Conservation (phyloP, 129 eudicot genomes). For the Arctium minus region DNA sequence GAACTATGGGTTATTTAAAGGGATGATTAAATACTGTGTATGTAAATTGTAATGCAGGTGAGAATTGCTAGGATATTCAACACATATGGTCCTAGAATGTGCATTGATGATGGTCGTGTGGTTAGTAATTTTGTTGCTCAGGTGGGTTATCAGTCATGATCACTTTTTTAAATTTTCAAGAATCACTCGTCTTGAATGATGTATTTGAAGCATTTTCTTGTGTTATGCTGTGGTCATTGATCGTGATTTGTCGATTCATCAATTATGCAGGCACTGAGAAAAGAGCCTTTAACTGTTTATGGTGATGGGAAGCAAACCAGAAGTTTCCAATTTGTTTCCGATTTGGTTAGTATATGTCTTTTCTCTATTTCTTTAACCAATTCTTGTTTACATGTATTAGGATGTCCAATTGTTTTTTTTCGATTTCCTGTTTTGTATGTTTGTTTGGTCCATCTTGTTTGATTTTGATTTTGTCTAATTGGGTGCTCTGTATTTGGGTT, state of each 20-base stretch:
- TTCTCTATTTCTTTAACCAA: slow-evolving; percentile 3
- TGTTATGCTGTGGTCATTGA: background rate
- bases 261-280: slow-evolving; percentile 71
- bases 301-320: slow-evolving; percentile 98
- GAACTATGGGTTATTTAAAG: background rate
- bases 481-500: slow-evolving; percentile 1
- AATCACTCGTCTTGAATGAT: background rate
- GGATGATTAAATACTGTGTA: background rate
- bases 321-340: slow-evolving; percentile 93
- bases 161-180: background rate
- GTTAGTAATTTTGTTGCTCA: slow-evolving; percentile 98
- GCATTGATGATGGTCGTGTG: slow-evolving; percentile 97
- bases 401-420: background rate
- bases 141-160: slow-evolving; percentile 27
- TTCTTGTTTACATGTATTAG: background rate
- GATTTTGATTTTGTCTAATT: background rate
- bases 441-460: slow-evolving; percentile 16
- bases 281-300: slow-evolving; percentile 90
- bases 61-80: slow-evolving; percentile 91
- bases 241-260: background rate
- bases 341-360: slow-evolving; percentile 54
- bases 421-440: slow-evolving; percentile 2
- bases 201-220: background rate
- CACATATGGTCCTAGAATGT: slow-evolving; percentile 96
- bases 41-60: slow-evolving; percentile 38